These are phyloP conservation scores for Yamadazyma oceani DNA, from an alignment of 1,139 yeast genomes.

Conservation along the genomic window DNA sequence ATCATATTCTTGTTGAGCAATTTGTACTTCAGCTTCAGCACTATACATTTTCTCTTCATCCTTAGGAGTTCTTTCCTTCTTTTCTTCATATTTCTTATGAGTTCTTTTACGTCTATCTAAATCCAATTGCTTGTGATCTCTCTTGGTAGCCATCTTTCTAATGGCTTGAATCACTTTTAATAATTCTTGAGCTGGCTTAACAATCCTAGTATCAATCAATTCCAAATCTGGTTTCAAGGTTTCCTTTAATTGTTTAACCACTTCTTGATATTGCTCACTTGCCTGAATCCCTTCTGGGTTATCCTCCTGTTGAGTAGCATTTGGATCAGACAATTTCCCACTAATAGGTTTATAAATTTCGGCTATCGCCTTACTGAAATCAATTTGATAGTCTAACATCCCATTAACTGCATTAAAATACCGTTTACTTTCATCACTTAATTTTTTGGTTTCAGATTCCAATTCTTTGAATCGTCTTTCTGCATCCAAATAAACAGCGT, in stretches of 20 bases:
- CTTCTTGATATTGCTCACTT: slow-evolving; percentile 84
- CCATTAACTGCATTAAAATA: slow-evolving; percentile 90
- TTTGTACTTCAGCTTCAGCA: slow-evolving; percentile 84
- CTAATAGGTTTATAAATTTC: slow-evolving; percentile 95
- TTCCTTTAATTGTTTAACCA: slow-evolving; percentile 81
- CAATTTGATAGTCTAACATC: slow-evolving; percentile 90
- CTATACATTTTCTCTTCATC: slow-evolving; percentile 89
- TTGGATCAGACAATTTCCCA: slow-evolving; percentile 89
- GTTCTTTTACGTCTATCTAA: slow-evolving; percentile 80
- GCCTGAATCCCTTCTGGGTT: slow-evolving; percentile 96
- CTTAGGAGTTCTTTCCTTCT: slow-evolving; percentile 79
- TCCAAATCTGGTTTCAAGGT: slow-evolving; percentile 91
- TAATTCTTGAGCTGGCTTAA: slow-evolving; percentile 89
- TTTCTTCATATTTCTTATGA: slow-evolving; percentile 70
- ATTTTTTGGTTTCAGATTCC: slow-evolving; percentile 83
- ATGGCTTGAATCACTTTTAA: slow-evolving; percentile 77
- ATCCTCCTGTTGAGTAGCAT: slow-evolving; percentile 81
- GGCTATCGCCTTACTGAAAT: slow-evolving; percentile 89
- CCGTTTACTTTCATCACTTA: slow-evolving; percentile 86
- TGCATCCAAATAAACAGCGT: slow-evolving; percentile 90
- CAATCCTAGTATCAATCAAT: slow-evolving; percentile 84
- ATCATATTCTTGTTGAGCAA: slow-evolving; percentile 94
- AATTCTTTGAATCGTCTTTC: slow-evolving; percentile 93
- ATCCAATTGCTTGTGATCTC: slow-evolving; percentile 94
- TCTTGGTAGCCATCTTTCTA: slow-evolving; percentile 90